These are phyloP conservation scores for Backusella australiensis DNA, from an alignment of 192 early-diverging fungal species.

Conservation along the genomic window DNA sequence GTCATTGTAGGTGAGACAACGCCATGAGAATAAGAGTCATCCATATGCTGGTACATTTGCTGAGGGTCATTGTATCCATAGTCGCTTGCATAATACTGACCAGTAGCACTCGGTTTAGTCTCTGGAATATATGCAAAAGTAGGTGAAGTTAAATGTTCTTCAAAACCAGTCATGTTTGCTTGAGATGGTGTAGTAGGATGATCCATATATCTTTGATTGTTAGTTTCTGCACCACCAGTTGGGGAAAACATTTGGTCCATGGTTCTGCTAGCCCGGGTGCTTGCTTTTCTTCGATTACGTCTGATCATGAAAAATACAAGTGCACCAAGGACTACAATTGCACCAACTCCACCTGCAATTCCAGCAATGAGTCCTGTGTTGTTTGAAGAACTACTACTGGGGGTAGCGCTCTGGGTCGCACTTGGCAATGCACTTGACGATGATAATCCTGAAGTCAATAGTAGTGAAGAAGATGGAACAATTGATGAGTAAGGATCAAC, in stretches of 20 bases:
- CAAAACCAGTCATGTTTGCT: background rate
- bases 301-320: background rate
- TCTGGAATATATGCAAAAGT: background rate
- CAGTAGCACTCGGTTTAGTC: background rate
- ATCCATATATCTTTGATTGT: background rate
- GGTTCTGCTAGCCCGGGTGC: conserved; percentile 11
- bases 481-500: background rate
- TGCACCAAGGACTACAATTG: conserved; percentile 6
- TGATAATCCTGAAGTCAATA: background rate
- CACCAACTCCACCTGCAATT: conserved; percentile 12
- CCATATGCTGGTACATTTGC: background rate
- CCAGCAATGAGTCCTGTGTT: conserved; percentile 13
- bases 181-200: background rate
- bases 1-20: background rate
- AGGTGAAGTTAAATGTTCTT: background rate
- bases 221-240: background rate
- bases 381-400: background rate
- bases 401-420: background rate
- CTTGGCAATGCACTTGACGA: background rate
- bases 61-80: background rate
- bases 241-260: conserved; percentile 11
- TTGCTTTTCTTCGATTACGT: conserved; percentile 9
- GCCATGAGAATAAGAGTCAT: background rate
- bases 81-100: conserved; percentile 6
- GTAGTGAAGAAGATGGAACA: background rate